Evolutionary conservation across 768 basidiomycete species (phyloP).

Genomic region (Tricholoma hemisulphureum): DNA sequence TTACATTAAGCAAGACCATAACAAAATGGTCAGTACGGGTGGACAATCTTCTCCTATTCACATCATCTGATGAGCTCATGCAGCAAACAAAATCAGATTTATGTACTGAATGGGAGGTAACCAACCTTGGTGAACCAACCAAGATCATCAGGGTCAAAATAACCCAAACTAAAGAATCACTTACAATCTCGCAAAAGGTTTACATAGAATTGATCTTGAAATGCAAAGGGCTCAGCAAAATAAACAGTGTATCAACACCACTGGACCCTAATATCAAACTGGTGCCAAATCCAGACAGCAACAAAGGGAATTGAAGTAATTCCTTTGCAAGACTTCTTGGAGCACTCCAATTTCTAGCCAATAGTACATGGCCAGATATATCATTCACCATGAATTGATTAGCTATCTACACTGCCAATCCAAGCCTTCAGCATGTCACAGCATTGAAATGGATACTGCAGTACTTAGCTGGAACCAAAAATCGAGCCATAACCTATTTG

Average conservation of each 20-base stretch:
- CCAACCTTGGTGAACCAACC: constrained; percentile 5
- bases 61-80: constrained; percentile 1
- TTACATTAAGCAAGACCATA: neutral
- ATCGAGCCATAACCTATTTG: neutral
- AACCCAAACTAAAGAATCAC: neutral
- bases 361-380: neutral
- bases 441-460: too few relatives aligned
- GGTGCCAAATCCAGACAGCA: neutral
- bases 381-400: neutral
- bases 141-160: too few relatives aligned
- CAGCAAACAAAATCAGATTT: neutral
- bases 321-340: neutral
- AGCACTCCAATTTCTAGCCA: neutral
- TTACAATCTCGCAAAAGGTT: neutral
- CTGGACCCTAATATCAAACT: too few relatives aligned
- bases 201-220: too few relatives aligned
- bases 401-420: too few relatives aligned
- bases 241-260: too few relatives aligned
- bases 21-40: constrained; percentile 5
- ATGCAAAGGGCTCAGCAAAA: too few relatives aligned
- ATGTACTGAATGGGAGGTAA: constrained; percentile 9
- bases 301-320: neutral
- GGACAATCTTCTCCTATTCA: constrained; percentile 9
- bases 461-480: neutral
- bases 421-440: too few relatives aligned